Percentiles rank a stretch among this genome's conserved stretches.
Evolutionary conservation across 176 grass and related monocot species (phyloP).

Genomic region (Rhynchospora breviuscula): DNA sequence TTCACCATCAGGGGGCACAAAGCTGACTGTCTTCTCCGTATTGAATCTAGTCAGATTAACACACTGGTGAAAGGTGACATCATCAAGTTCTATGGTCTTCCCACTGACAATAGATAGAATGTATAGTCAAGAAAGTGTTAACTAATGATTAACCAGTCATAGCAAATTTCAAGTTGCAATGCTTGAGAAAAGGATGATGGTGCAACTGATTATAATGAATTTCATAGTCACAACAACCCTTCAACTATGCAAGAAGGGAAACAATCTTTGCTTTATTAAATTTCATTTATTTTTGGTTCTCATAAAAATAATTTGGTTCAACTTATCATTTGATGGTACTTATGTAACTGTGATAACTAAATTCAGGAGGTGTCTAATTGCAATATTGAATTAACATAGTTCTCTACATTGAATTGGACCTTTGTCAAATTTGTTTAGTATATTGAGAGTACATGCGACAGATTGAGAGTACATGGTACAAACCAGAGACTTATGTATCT

Average conservation of each 20-base stretch:
- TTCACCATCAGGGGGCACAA: conserved; percentile 97
- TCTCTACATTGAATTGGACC: neutral
- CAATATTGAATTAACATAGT: neutral
- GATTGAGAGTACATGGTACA: neutral
- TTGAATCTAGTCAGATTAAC: conserved; percentile 99
- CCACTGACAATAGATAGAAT: conserved; percentile 38
- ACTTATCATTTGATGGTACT: conserved; percentile 1
- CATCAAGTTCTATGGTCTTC: conserved; percentile 99
- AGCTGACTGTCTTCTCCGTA: conserved; percentile 99
- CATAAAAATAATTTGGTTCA: neutral
- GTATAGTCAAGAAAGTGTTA: neutral
- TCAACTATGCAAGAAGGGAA: neutral
- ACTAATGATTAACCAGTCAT: neutral
- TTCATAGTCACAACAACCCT: neutral
- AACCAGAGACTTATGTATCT: neutral
- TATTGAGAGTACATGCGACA: neutral
- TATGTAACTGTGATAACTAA: too few species aligned
- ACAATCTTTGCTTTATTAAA: neutral
- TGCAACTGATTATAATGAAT: neutral
- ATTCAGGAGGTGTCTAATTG: neutral
- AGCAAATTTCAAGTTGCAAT: too few species aligned
- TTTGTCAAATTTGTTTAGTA: neutral
- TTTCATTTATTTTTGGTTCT: neutral
- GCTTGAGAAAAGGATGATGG: neutral
- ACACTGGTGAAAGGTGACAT: conserved; percentile 98